Percentiles rank a stretch among this genome's conserved stretches.
phyloP scores from a whole-genome alignment of 768 basidiomycete species.

The Pleurotus salmoneostramineus region DNA sequence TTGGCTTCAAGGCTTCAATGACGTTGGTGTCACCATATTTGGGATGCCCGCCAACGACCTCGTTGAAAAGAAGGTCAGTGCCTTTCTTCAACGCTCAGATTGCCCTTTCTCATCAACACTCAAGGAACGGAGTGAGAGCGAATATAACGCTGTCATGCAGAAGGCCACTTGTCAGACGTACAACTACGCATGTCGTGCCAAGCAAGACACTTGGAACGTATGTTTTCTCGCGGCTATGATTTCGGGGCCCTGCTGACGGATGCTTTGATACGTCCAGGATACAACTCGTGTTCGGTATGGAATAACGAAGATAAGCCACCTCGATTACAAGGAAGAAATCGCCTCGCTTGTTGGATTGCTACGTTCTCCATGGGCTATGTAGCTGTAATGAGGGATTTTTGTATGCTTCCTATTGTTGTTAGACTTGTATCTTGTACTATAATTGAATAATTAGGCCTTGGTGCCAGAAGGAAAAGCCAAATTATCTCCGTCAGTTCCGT shows the following conservation, averaged over 20 bases:
- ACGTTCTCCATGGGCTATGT: constrained; percentile 53
- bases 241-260: background rate
- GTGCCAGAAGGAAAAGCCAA: background rate
- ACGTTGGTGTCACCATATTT: constrained; percentile 75
- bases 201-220: constrained; percentile 83
- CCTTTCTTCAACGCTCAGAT: background rate
- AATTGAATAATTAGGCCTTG: no score
- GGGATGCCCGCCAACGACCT: constrained; percentile 79
- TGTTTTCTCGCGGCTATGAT: constrained; percentile 18
- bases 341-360: constrained; percentile 56
- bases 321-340: constrained; percentile 72
- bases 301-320: constrained; percentile 57
- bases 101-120: constrained; percentile 5
- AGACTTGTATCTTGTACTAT: no score
- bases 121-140: constrained; percentile 57
- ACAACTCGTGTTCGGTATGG: constrained; percentile 78
- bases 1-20: constrained; percentile 97
- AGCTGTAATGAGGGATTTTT: background rate
- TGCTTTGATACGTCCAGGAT: constrained; percentile 46
- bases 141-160: constrained; percentile 56
- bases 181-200: constrained; percentile 85
- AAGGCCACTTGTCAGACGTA: constrained; percentile 65
- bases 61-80: constrained; percentile 59
- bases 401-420: no score
- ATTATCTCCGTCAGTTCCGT: background rate